phyloP scores from a whole-genome alignment of 805 yeast genomes.

The Zygotorulaspora sp. region DNA sequence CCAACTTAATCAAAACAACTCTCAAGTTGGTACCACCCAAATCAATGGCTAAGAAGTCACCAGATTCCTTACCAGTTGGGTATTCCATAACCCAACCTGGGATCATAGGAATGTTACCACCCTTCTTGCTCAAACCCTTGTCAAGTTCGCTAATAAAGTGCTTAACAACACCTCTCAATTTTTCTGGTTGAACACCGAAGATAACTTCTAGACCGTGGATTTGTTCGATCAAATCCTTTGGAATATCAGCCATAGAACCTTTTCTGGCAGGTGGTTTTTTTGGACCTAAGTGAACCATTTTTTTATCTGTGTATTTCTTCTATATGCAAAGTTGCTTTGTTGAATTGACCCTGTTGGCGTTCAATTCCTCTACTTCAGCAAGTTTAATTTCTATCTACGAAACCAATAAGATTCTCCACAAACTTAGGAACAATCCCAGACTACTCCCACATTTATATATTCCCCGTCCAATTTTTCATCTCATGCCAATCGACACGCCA shows the following conservation, averaged over 20 bases:
- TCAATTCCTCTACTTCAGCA: no score
- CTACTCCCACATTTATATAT: constrained; percentile 1
- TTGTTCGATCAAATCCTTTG: constrained; percentile 56
- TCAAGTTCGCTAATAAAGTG: constrained; percentile 77
- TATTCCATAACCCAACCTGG: constrained; percentile 94
- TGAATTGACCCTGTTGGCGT: background rate
- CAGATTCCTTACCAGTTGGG: constrained; percentile 89
- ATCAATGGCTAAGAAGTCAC: constrained; percentile 88
- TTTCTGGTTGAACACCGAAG: constrained; percentile 58
- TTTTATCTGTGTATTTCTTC: constrained; percentile 8
- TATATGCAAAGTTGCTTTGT: background rate
- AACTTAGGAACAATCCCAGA: no score
- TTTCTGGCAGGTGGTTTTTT: constrained; percentile 76
- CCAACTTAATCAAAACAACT: constrained; percentile 79
- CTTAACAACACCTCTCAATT: constrained; percentile 59
- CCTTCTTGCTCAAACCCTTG: constrained; percentile 69
- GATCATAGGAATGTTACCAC: constrained; percentile 93
- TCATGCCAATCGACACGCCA: no score
- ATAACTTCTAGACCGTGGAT: constrained; percentile 53
- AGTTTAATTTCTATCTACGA: no score
- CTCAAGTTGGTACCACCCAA: constrained; percentile 97
- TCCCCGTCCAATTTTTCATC: no score
- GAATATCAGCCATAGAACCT: constrained; percentile 64
- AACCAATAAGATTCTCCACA: no score
- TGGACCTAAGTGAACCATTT: constrained; percentile 82